Base-by-base conservation (phyloP, 495 filamentous ascomycete genomes). In the Friedmanniomyces endolithicus region DNA sequence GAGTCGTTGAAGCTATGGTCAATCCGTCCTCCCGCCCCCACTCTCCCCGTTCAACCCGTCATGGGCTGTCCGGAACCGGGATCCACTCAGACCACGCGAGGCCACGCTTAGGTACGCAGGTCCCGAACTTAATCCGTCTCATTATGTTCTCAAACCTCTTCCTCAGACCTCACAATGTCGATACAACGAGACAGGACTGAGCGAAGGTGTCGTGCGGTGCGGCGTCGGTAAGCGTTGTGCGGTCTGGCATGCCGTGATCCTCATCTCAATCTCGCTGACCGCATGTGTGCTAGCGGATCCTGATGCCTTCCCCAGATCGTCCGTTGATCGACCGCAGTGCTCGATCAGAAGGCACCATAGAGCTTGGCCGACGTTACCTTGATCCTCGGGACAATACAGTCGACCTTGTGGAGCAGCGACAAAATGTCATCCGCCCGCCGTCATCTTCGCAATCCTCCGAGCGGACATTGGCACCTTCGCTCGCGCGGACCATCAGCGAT, bases 241-340 rank as follows among this genome's bases (percentile, higher is more conserved):
- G 37, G 17, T 16, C 6, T 14, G 12, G 12, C 6, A 41, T 19
- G 37, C 17, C 17, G 37, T 41, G 37, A n/a, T 41, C 37, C 27
- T 9, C 9, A 9, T 9, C 27, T 3, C 27, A 31, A 31, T 9
- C 27, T 31, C 27, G 27, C 27, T 31, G 27, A 41, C 14, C 8
- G 8, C 16, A 35, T 16, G 33, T n/a, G 14, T 41, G 37, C 37
- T 41, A 57, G 54, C 54, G 54, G 31, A 31, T 51, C 20, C 23
- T 41, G 23, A 57, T 51, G 54, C 46, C 54, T 31, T 9, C 48
- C 48, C 47, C 48, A 40, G 20, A 50, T 45, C 48, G 23, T 19
- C 6, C 23, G n/a, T 51, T 47, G 3, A 31, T 17, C 12, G 34
- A 57, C 46, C 33, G 11, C 53, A 50, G 12, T 39, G 23, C 43